Base-by-base conservation (phyloP, 495 filamentous ascomycete species). In the Venustampulla echinocandica region DNA sequence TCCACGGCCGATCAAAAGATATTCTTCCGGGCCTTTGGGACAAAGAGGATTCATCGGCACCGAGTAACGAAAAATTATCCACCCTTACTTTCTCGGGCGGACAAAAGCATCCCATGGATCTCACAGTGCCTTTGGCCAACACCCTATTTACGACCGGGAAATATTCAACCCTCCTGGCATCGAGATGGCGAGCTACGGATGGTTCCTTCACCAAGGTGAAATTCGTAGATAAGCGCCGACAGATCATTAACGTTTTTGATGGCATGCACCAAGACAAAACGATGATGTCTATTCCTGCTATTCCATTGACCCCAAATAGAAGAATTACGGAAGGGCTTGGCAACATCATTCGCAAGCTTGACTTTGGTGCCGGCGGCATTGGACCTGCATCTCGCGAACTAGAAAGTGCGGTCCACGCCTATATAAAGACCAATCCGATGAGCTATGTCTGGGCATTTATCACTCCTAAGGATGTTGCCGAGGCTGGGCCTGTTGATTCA, bases 311-410 rank as follows among this genome's bases (percentile, higher is more conserved):
- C 0, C 60, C 68, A 20, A 71, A 82, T 28, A 73, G 83, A 32
- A 71, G 61, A 36, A 77, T 94, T 45, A 62, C 77, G 13, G 69
- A 73, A 15, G 74, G 83, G 32, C 78, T 92, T 61, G 89, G 89
- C 10, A 95, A 94, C 56, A 90, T 95, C 34, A 61, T 94, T 18
- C 79, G 85, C 37, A 74, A 78, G 25, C 46, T 93, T 37, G 69
- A 79, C 30, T 65, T 72, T 14, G 64, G 60, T 13, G 57, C 64
- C 18, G 68, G 72, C 22, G 61, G 60, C 10, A 57, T 64, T 25
- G 50, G 66, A 7, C 83, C 87, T 11, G 87, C 89, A 32, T 90
- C 85, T 1, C 65, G 71, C 20, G 86, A 94, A 59, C 64, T 95
- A 14, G 87, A 95, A 53, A 61, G 60, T 19, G 64, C 73, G 13